phyloP scores from a whole-genome alignment of 2,329 filamentous ascomycete species.

The Ceratocystis papillata region DNA sequence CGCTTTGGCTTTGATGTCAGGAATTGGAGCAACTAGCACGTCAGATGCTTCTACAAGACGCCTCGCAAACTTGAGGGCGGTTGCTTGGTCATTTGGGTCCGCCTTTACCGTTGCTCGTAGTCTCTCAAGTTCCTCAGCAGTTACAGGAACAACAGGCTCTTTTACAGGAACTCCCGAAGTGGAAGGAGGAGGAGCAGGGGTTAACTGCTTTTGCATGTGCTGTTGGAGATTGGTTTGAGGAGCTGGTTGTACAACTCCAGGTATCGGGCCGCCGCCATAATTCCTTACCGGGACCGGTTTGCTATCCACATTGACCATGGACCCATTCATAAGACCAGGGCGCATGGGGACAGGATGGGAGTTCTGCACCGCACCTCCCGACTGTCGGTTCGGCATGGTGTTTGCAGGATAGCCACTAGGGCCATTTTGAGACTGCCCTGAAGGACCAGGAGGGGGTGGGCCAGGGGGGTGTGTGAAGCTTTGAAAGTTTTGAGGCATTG shows the following conservation, averaged over 20 bases:
- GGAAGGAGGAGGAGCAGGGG: constrained; percentile 27
- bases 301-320: constrained; percentile 44
- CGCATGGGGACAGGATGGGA: constrained; percentile 54
- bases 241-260: constrained; percentile 34
- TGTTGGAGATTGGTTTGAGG: constrained; percentile 31
- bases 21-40: constrained; percentile 53
- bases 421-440: not conserved
- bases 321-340: constrained; percentile 50
- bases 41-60: constrained; percentile 76
- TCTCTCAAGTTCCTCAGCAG: constrained; percentile 63
- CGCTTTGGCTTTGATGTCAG: constrained; percentile 59
- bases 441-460: constrained; percentile 12
- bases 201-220: constrained; percentile 27
- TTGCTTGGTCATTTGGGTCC: constrained; percentile 60
- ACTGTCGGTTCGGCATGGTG: constrained; percentile 17
- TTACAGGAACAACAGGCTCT: constrained; percentile 49
- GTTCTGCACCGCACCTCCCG: constrained; percentile 14
- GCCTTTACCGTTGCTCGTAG: constrained; percentile 58
- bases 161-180: constrained; percentile 24
- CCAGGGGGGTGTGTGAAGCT: constrained; percentile 14
- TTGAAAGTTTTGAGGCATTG: constrained; percentile 31
- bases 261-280: constrained; percentile 32
- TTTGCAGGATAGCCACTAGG: constrained; percentile 11
- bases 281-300: constrained; percentile 50
- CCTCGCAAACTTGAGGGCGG: constrained; percentile 65